Conservation (phyloP, 768 basidiomycete genomes). For the Boletus subcaerulescens region DNA sequence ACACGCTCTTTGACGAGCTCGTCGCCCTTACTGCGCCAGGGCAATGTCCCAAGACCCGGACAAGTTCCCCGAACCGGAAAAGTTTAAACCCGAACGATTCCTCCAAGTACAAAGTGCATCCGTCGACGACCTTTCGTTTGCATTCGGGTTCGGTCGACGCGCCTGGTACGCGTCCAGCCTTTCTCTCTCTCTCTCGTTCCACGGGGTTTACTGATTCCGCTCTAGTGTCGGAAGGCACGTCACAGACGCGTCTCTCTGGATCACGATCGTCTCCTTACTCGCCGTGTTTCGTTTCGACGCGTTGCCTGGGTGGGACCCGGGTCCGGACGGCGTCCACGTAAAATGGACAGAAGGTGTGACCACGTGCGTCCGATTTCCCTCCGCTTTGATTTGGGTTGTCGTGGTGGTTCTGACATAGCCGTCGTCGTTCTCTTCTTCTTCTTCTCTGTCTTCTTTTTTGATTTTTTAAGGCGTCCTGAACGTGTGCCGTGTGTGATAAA, state of each 20-base stretch:
- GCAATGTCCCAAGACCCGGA: slow-evolving; percentile 36
- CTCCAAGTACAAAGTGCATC: slow-evolving; percentile 9
- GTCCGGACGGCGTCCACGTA: slow-evolving; percentile 19
- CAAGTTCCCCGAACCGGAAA: slow-evolving; percentile 36
- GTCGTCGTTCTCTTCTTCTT: neutral
- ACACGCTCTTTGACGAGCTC: neutral
- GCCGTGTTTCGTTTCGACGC: slow-evolving; percentile 16
- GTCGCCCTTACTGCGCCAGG: slow-evolving; percentile 11
- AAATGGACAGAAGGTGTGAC: slow-evolving; percentile 19
- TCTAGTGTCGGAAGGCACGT: slow-evolving; percentile 42
- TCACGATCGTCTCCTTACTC: slow-evolving; percentile 22
- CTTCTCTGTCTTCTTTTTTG: neutral
- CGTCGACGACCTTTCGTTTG: slow-evolving; percentile 18
- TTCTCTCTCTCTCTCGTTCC: neutral
- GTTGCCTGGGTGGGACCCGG: slow-evolving; percentile 14
- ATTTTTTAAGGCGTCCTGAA: slow-evolving; percentile 10
- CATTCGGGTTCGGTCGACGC: slow-evolving; percentile 44
- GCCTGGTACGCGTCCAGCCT: slow-evolving; percentile 4
- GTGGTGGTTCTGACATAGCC: neutral
- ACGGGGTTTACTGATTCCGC: neutral
- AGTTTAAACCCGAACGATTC: slow-evolving; percentile 39
- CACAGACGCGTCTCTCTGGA: slow-evolving; percentile 38
- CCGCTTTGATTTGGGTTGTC: neutral
- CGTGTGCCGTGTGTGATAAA: slow-evolving; percentile 8
- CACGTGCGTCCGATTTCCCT: slow-evolving; percentile 13